phyloP scores from a whole-genome alignment of 2,329 filamentous ascomycete species.

The Phyllachora maydis region DNA sequence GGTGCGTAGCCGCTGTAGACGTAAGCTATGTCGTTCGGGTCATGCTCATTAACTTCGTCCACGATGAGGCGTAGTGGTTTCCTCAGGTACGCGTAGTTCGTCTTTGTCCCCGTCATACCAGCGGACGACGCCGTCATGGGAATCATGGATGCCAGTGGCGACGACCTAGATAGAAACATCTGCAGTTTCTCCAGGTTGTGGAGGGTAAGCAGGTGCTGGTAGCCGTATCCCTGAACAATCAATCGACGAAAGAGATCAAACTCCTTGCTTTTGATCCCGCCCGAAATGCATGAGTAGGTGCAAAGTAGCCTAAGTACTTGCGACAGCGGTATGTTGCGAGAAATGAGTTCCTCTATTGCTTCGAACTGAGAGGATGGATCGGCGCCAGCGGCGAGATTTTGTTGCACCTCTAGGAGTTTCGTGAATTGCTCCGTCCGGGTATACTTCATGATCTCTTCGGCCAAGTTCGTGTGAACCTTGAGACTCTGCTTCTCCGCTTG shows the following conservation, averaged over 20 bases:
- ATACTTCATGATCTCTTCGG: constrained; percentile 87
- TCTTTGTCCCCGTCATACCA: constrained; percentile 43
- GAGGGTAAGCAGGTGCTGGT: constrained; percentile 83
- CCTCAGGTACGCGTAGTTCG: constrained; percentile 76
- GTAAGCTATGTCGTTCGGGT: constrained; percentile 90
- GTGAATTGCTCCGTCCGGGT: constrained; percentile 81
- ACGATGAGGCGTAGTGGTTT: constrained; percentile 78
- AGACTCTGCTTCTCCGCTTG: constrained; percentile 85
- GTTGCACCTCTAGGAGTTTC: constrained; percentile 77
- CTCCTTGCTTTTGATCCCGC: constrained; percentile 74
- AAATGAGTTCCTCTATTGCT: constrained; percentile 83
- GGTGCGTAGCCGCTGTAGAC: constrained; percentile 96
- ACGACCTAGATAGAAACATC: constrained; percentile 58
- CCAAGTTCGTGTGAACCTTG: constrained; percentile 79
- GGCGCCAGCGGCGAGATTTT: constrained; percentile 78
- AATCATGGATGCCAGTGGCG: constrained; percentile 62
- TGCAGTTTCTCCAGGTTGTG: constrained; percentile 77
- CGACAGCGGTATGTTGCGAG: constrained; percentile 61
- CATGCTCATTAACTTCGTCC: constrained; percentile 88
- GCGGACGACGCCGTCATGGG: constrained; percentile 46
- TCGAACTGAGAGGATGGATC: constrained; percentile 83
- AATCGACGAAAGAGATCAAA: constrained; percentile 76
- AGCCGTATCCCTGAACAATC: constrained; percentile 81
- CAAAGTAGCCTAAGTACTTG: constrained; percentile 72
- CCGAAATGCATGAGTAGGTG: constrained; percentile 76